Evolutionary conservation across 306 rosid species (phyloP).

Genomic region (Spatholobus suberectus): DNA sequence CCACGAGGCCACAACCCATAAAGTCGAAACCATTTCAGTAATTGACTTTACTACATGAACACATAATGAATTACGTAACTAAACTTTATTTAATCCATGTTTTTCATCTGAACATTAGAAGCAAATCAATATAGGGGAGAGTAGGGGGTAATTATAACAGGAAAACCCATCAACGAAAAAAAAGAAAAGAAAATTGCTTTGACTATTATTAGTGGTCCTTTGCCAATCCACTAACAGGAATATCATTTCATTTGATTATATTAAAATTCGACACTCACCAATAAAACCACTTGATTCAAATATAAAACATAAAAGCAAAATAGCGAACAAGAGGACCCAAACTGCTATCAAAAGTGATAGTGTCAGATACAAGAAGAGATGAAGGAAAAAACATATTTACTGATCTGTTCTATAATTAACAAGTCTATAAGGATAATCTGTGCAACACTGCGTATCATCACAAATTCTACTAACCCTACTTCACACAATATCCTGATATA

Average conservation of each 20-base stretch:
- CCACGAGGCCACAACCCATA: too few species aligned
- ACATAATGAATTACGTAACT: too few species aligned
- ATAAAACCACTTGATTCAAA: constrained; percentile 12
- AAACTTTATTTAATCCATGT: neutral
- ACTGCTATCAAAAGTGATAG: neutral
- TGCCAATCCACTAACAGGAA: neutral
- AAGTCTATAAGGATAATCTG: constrained; percentile 6
- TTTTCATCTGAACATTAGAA: too few species aligned
- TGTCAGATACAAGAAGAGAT: neutral
- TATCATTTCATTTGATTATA: neutral
- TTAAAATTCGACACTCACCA: neutral
- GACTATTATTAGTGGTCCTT: neutral
- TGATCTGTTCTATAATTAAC: neutral
- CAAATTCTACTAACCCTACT: constrained; percentile 34
- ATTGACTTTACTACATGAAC: too few species aligned
- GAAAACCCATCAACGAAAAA: neutral
- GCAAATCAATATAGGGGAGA: neutral
- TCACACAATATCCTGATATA: neutral
- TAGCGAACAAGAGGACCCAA: neutral
- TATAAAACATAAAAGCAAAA: constrained; percentile 20
- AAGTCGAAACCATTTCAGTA: too few species aligned
- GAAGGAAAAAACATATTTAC: constrained; percentile 5
- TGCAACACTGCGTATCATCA: neutral
- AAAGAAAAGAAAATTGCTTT: too few species aligned
- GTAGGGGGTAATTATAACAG: neutral